A percentile compares a stretch with the other conserved stretches of the same genome.
phyloP scores from a whole-genome alignment of 2,329 filamentous ascomycete species.

The Pseudohalonectria lignicola region DNA sequence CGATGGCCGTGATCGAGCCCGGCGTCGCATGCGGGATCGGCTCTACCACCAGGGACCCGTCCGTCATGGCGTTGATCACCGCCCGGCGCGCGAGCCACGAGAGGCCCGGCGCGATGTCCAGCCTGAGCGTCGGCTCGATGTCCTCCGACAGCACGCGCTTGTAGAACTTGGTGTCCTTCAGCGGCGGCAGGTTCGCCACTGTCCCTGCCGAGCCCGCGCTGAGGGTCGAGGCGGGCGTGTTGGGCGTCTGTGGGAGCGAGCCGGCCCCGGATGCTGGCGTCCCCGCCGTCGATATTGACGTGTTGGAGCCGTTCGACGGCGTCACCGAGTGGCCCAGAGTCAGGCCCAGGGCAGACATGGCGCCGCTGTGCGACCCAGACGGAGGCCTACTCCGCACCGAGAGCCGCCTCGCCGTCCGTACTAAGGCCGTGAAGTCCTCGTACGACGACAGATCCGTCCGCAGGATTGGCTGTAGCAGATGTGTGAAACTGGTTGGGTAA shows the following conservation, averaged over 20 bases:
- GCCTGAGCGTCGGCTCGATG: constrained; percentile 82
- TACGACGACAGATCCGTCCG: constrained; percentile 73
- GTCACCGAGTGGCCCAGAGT: constrained; percentile 35
- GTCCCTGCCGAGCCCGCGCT: constrained; percentile 30
- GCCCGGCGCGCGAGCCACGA: constrained; percentile 88
- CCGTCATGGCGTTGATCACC: constrained; percentile 71
- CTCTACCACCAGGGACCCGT: constrained; percentile 81
- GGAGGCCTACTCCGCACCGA: constrained; percentile 51
- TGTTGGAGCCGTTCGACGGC: constrained; percentile 48
- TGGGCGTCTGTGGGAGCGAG: constrained; percentile 47
- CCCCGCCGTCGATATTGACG: constrained; percentile 40
- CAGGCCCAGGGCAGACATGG: constrained; percentile 25
- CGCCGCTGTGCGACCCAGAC: constrained; percentile 49
- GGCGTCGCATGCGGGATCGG: constrained; percentile 53
- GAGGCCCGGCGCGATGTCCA: constrained; percentile 81
- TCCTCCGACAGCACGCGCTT: constrained; percentile 84
- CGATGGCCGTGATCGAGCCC: constrained; percentile 24
- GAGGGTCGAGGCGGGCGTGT: constrained; percentile 40
- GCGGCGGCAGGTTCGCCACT: constrained; percentile 35
- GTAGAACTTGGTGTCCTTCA: constrained; percentile 91
- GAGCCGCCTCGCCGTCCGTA: constrained; percentile 54
- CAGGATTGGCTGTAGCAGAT: constrained; percentile 73
- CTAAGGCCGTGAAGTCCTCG: constrained; percentile 72
- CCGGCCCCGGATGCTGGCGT: constrained; percentile 33
- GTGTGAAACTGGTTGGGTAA: constrained; percentile 62